These are phyloP conservation scores for Saccharomycopsis sp. DNA, from an alignment of 805 yeast species.

Conservation along the genomic window DNA sequence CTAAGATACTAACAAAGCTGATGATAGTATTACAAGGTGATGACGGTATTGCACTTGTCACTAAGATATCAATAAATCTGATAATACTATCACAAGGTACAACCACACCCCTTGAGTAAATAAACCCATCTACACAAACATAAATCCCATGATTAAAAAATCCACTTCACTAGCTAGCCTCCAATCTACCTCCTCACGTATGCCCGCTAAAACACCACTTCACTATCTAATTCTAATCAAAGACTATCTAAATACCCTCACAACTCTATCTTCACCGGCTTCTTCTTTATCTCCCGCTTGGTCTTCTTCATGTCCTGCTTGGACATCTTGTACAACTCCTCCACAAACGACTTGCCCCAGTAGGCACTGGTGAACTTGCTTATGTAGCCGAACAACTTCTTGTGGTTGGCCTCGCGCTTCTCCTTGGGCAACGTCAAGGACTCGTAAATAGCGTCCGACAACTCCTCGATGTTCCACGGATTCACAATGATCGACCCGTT, in stretches of 20 bases:
- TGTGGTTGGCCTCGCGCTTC: slow-evolving; percentile 70
- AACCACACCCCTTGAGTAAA: no score
- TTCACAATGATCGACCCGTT: slow-evolving; percentile 92
- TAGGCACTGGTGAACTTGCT: slow-evolving; percentile 89
- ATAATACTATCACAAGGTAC: no score
- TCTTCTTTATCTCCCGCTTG: neutral
- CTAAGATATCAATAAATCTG: no score
- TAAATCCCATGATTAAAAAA: no score
- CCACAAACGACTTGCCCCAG: slow-evolving; percentile 96
- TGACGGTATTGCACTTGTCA: no score
- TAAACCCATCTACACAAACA: no score
- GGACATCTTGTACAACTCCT: slow-evolving; percentile 56
- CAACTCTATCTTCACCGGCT: slow-evolving; percentile 3
- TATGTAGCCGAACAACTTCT: slow-evolving; percentile 78
- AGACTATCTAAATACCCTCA: no score
- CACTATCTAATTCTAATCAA: neutral
- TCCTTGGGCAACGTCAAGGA: slow-evolving; percentile 81
- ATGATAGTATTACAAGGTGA: no score
- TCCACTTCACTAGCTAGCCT: no score
- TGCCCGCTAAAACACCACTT: no score
- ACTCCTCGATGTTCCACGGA: slow-evolving; percentile 97
- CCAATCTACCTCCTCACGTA: no score
- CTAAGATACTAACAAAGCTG: no score
- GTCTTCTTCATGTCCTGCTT: neutral
- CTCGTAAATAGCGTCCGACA: slow-evolving; percentile 79